A percentile compares a stretch with the other conserved stretches of the same genome.
These are phyloP conservation scores for Picea glauca DNA, from an alignment of 75 land plant species.

Conservation along the genomic window DNA sequence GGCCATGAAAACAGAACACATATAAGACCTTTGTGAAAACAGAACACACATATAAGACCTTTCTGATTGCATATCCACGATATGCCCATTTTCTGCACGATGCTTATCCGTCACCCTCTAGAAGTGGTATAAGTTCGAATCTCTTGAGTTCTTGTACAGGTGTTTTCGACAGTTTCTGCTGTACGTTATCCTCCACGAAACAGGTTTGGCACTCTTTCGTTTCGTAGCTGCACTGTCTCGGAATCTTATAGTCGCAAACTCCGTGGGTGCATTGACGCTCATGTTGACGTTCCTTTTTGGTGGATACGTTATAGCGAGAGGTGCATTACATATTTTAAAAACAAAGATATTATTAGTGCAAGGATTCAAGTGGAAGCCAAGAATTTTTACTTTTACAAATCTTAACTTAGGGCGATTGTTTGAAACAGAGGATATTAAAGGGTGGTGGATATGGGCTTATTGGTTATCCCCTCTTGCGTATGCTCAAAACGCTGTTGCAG, in stretches of 20 bases:
- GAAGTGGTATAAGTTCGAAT: background rate
- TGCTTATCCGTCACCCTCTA: too few species aligned
- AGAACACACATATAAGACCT: too few species aligned
- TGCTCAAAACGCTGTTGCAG: constrained; percentile 30
- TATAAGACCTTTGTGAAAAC: too few species aligned
- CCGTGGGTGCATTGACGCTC: constrained; percentile 18
- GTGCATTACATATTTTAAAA: background rate
- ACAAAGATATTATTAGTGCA: too few species aligned
- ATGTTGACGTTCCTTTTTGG: constrained; percentile 23
- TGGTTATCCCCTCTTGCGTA: constrained; percentile 32
- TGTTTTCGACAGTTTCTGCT: constrained; percentile 33
- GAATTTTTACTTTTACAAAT: too few species aligned
- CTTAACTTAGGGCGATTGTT: too few species aligned
- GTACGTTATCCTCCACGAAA: constrained; percentile 15
- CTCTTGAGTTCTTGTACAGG: background rate
- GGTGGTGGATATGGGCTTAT: constrained; percentile 40
- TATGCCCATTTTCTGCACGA: too few species aligned
- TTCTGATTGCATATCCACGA: too few species aligned
- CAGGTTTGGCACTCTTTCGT: constrained; percentile 25
- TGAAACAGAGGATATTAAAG: constrained; percentile 17
- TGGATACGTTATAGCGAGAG: constrained; percentile 30
- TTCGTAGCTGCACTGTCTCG: constrained; percentile 26
- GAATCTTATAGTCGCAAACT: constrained; percentile 20
- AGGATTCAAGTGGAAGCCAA: too few species aligned
- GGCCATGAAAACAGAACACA: too few species aligned